Evolutionary conservation across 1,139 yeast genomes (phyloP).

Genomic region (Sugiyamaella neomexicana): DNA sequence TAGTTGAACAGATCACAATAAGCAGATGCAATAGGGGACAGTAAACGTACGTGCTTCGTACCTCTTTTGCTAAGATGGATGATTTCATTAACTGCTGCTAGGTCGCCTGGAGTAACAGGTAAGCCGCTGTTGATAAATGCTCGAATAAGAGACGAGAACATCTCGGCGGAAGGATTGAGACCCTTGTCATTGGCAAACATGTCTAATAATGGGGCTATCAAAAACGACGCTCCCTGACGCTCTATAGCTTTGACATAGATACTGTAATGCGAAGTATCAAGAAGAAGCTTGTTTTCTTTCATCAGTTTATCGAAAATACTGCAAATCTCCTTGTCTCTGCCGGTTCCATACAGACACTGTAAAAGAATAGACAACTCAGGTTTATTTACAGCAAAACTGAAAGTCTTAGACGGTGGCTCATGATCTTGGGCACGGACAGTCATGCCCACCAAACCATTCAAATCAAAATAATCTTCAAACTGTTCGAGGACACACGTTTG

Average conservation of each 20-base stretch:
- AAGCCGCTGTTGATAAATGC: conserved; percentile 14
- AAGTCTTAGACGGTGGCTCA: not conserved
- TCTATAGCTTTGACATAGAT: conserved; percentile 18
- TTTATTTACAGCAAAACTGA: not conserved
- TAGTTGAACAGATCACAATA: conserved; percentile 14
- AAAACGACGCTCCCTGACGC: conserved; percentile 13
- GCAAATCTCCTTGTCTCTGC: not conserved
- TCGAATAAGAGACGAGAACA: conserved; percentile 23
- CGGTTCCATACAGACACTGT: conserved; percentile 6
- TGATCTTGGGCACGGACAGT: not conserved
- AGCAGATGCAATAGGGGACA: conserved; percentile 9
- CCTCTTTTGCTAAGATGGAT: conserved; percentile 6
- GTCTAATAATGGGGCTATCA: conserved; percentile 8
- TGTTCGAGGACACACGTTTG: not conserved
- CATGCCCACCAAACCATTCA: not conserved
- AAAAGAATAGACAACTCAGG: conserved; percentile 11
- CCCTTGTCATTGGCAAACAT: conserved; percentile 1
- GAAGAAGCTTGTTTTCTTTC: not conserved
- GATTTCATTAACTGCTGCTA: conserved; percentile 9
- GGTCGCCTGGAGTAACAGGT: not conserved
- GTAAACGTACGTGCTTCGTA: not conserved
- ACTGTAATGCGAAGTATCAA: conserved; percentile 21
- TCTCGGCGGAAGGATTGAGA: conserved; percentile 21
- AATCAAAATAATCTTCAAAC: conserved; percentile 3
- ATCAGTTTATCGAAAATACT: not conserved